These are phyloP conservation scores for Cadophora gregata DNA, from an alignment of 2,329 filamentous ascomycete species.

Conservation along the genomic window DNA sequence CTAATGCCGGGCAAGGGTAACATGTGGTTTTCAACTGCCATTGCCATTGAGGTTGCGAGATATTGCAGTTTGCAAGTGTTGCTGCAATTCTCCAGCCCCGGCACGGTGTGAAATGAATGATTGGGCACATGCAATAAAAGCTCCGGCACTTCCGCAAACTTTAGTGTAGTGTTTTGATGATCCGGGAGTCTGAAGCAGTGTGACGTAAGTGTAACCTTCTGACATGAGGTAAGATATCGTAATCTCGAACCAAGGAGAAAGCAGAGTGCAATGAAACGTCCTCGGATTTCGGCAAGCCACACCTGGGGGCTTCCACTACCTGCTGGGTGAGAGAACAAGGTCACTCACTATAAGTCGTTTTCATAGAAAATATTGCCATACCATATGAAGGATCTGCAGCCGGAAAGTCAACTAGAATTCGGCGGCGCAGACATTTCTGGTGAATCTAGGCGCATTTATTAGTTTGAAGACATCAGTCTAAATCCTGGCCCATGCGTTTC, in stretches of 20 bases:
- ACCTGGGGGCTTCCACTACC: not conserved
- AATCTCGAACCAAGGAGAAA: not conserved
- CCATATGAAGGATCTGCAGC: too few relatives aligned
- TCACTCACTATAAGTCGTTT: too few relatives aligned
- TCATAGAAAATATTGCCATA: too few relatives aligned
- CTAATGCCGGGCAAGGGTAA: conserved; percentile 16
- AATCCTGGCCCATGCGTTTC: not conserved
- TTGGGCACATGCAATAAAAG: conserved; percentile 3
- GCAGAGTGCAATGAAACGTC: not conserved
- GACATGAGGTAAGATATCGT: conserved; percentile 18
- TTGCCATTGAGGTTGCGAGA: not conserved
- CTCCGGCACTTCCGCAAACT: conserved; percentile 21
- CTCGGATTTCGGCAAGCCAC: not conserved
- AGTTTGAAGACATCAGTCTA: not conserved
- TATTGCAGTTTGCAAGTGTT: not conserved
- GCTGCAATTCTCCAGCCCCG: conserved; percentile 14
- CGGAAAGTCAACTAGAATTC: too few relatives aligned
- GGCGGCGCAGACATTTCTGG: too few relatives aligned
- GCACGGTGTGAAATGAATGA: not conserved
- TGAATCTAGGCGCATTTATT: too few relatives aligned
- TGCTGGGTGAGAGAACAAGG: not conserved
- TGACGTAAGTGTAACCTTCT: conserved; percentile 17
- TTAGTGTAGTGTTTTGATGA: not conserved
- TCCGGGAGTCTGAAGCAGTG: not conserved
- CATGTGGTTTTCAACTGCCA: not conserved